These are phyloP conservation scores for Xylariaceae sp. DNA, from an alignment of 2,329 filamentous ascomycete genomes.

Conservation along the genomic window DNA sequence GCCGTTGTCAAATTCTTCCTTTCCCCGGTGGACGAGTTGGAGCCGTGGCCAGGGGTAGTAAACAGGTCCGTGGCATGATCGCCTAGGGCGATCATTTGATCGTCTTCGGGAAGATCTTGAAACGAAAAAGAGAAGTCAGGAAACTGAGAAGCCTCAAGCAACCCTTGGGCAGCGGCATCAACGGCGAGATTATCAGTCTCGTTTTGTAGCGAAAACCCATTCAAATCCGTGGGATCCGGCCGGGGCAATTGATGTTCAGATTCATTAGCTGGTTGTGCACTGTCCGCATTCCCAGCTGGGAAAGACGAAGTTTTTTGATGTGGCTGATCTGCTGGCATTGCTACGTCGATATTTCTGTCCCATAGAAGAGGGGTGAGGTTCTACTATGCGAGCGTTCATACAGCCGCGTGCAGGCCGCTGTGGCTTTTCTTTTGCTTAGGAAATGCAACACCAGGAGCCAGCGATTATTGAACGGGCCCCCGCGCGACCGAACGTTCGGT, in stretches of 20 bases:
- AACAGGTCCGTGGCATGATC: conserved; percentile 44
- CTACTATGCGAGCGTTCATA: conserved; percentile 11
- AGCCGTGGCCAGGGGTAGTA: conserved; percentile 36
- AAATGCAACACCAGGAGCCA: not conserved
- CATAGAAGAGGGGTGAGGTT: not conserved
- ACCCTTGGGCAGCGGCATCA: conserved; percentile 40
- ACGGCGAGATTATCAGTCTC: conserved; percentile 42
- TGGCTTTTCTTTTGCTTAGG: conserved; percentile 3
- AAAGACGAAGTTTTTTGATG: conserved; percentile 43
- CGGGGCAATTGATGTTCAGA: conserved; percentile 40
- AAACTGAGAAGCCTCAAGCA: conserved; percentile 57
- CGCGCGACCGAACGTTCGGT: conserved; percentile 35
- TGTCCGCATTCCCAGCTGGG: conserved; percentile 43
- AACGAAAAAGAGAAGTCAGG: conserved; percentile 61
- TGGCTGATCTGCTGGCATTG: conserved; percentile 49
- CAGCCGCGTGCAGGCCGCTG: conserved; percentile 15
- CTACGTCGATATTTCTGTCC: conserved; percentile 34
- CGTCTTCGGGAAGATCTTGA: conserved; percentile 49
- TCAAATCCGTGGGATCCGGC: conserved; percentile 43
- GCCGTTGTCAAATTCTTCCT: conserved; percentile 46
- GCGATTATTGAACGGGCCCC: conserved; percentile 21
- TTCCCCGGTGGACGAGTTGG: conserved; percentile 46
- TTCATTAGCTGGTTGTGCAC: conserved; percentile 41
- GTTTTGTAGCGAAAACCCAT: conserved; percentile 46
- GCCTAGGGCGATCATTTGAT: conserved; percentile 49